A percentile compares a stretch with the other conserved stretches of the same genome.
phyloP scores from a whole-genome alignment of 73 alveolate species.

The Urostyla sp. region DNA sequence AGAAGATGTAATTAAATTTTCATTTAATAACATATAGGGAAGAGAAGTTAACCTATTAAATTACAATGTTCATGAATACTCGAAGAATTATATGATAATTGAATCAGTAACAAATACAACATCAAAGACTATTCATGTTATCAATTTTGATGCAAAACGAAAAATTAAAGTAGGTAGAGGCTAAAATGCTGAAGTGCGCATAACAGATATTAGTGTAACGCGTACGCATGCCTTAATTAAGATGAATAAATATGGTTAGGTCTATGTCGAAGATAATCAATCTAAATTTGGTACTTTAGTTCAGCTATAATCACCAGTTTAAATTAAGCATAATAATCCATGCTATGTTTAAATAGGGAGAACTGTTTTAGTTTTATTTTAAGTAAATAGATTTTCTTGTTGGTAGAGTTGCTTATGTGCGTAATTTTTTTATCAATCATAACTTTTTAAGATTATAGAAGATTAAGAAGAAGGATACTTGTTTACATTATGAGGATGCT shows the following conservation, averaged over 20 bases:
- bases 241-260: slow-evolving; percentile 33
- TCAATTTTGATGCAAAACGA: slow-evolving; percentile 12
- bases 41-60: slow-evolving; percentile 6
- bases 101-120: slow-evolving; percentile 71
- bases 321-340: not conserved
- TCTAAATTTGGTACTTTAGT: slow-evolving; percentile 72
- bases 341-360: slow-evolving; percentile 22
- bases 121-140: slow-evolving; percentile 65
- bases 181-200: slow-evolving; percentile 61
- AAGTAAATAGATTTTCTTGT: slow-evolving; percentile 19
- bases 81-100: slow-evolving; percentile 41
- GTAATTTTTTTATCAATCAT: not conserved
- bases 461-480: not conserved
- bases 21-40: no score
- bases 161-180: slow-evolving; percentile 59
- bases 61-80: slow-evolving; percentile 50
- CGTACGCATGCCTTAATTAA: slow-evolving; percentile 50
- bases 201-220: slow-evolving; percentile 66
- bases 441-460: not conserved
- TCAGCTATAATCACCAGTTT: slow-evolving; percentile 11
- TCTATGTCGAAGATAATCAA: slow-evolving; percentile 39
- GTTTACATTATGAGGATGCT: slow-evolving; percentile 44
- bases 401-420: slow-evolving; percentile 37
- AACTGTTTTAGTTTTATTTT: slow-evolving; percentile 1
- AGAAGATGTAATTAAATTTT: no score